Conservation (phyloP, 305 asterid species). For the Fraxinus albicans region DNA sequence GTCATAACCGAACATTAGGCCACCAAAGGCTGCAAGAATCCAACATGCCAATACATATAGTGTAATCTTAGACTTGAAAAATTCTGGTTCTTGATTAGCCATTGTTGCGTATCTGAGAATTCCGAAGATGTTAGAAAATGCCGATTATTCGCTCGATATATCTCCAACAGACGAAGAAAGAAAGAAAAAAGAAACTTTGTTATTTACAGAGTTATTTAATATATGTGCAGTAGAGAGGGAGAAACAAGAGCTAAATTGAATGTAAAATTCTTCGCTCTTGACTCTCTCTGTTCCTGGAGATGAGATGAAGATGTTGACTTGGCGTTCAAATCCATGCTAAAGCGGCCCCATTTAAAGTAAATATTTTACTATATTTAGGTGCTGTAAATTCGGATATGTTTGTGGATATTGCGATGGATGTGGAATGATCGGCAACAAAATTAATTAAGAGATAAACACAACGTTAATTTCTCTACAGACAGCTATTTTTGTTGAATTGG, state of each 20-base stretch:
- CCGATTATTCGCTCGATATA: background rate
- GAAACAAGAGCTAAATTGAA: background rate
- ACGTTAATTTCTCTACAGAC: background rate
- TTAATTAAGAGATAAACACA: background rate
- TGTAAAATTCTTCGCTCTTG: background rate
- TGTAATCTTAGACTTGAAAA: conserved; percentile 33
- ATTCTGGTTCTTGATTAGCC: background rate
- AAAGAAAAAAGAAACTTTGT: background rate
- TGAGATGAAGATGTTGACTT: background rate
- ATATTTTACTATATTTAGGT: background rate
- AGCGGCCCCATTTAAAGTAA: background rate
- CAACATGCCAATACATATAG: conserved; percentile 40
- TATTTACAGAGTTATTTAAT: background rate
- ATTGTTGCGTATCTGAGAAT: background rate
- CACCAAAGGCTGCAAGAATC: conserved; percentile 56
- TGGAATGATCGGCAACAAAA: background rate
- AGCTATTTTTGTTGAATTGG: background rate
- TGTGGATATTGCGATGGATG: background rate
- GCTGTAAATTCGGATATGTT: background rate
- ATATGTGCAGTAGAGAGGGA: background rate
- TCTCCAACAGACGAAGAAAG: background rate
- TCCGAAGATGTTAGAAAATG: background rate
- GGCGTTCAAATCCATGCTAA: background rate
- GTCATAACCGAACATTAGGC: conserved; percentile 57
- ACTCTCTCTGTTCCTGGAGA: background rate